phyloP scores from a whole-genome alignment of 1,284 basidiomycete genomes.

The Ganoderma resinaceum region DNA sequence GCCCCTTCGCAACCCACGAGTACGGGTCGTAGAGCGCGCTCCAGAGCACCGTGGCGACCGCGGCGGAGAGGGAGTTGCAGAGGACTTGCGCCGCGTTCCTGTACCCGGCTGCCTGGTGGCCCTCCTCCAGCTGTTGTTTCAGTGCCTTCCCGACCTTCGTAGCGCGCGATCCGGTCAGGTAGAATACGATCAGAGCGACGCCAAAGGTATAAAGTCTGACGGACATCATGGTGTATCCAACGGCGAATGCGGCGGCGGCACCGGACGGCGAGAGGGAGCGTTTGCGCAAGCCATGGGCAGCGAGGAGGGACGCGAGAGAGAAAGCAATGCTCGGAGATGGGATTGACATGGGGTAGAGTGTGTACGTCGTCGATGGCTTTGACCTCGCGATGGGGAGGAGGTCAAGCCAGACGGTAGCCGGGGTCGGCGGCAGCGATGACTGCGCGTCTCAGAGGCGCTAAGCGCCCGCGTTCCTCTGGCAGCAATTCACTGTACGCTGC shows the following conservation, averaged over 20 bases:
- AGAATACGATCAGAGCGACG: constrained; percentile 80
- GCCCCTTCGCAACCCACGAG: constrained; percentile 33
- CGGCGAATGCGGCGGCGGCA: constrained; percentile 77
- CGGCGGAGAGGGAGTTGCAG: constrained; percentile 78
- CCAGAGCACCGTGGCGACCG: constrained; percentile 73
- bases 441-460: background rate
- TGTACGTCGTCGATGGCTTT: background rate
- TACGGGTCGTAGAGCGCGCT: constrained; percentile 59
- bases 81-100: constrained; percentile 83
- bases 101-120: constrained; percentile 74
- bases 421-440: background rate
- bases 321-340: background rate
- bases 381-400: background rate
- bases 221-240: constrained; percentile 73
- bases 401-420: background rate
- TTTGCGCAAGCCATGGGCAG: constrained; percentile 58
- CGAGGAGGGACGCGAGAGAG: constrained; percentile 51
- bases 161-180: constrained; percentile 82
- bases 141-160: constrained; percentile 81
- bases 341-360: background rate
- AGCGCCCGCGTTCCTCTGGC: background rate
- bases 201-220: constrained; percentile 74
- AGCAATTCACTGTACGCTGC: no score
- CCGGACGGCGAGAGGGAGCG: constrained; percentile 74
- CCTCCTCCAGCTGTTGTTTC: constrained; percentile 85